phyloP scores from a whole-genome alignment of 2,329 filamentous ascomycete genomes.

The Colletotrichum sp. region DNA sequence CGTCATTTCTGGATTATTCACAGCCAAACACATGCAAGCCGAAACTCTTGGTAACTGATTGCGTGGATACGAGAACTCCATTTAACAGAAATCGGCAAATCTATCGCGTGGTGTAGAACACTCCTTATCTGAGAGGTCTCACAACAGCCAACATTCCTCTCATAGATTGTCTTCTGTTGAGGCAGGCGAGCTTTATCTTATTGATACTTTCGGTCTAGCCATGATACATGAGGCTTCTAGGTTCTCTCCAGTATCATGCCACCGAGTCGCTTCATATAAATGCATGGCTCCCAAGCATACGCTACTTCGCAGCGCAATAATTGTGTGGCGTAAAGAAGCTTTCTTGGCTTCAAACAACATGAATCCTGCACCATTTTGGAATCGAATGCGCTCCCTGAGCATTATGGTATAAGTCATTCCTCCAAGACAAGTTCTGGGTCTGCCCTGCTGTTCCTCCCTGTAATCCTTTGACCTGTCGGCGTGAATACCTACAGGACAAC shows the following conservation, averaged over 20 bases:
- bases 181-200: not conserved
- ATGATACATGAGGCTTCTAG: not conserved
- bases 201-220: rapidly evolving
- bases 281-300: not conserved
- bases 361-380: not conserved
- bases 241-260: not conserved
- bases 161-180: not conserved
- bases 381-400: not conserved
- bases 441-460: not conserved
- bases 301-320: not conserved
- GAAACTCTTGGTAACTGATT: rapidly evolving
- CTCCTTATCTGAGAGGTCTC: not conserved
- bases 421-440: not conserved
- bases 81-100: not conserved
- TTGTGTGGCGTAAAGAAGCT: rapidly evolving
- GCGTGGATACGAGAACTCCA: rapidly evolving
- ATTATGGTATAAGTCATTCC: not conserved
- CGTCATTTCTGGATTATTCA: too few species aligned
- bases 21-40: not conserved
- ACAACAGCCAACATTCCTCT: not conserved
- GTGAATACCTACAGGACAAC: not conserved
- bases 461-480: not conserved
- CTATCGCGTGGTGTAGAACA: not conserved
- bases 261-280: not conserved
- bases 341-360: not conserved